Percentiles rank a stretch among this genome's conserved stretches.
Evolutionary conservation across 495 filamentous ascomycete species (phyloP).

Genomic region (Neurospora sp.): DNA sequence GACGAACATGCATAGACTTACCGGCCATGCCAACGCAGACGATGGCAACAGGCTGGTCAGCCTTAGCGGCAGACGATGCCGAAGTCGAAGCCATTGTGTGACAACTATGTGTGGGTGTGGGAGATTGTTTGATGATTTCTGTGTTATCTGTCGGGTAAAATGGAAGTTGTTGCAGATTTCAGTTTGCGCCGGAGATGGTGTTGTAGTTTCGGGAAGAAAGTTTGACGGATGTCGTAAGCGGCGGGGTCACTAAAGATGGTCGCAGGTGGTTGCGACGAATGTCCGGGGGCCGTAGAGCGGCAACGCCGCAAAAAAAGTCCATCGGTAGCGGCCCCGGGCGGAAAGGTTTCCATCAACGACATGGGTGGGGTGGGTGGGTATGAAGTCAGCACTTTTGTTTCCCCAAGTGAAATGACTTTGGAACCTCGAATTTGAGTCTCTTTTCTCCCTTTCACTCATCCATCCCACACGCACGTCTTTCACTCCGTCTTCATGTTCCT

Average conservation of each 20-base stretch:
- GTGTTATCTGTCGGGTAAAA: background rate
- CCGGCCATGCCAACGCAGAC: slow-evolving; percentile 98
- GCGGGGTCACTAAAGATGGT: background rate
- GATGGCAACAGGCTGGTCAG: slow-evolving; percentile 48
- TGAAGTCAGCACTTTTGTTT: background rate
- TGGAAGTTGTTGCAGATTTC: background rate
- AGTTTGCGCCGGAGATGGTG: background rate
- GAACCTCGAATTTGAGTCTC: background rate
- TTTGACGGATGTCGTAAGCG: background rate
- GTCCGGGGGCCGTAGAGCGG: background rate
- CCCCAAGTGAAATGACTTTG: background rate
- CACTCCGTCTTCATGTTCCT: background rate
- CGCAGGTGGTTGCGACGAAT: background rate
- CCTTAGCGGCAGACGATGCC: slow-evolving; percentile 6
- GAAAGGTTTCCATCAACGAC: background rate
- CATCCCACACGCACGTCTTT: background rate
- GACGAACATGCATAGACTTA: slow-evolving; percentile 13
- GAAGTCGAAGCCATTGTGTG: slow-evolving; percentile 15
- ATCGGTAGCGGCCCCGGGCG: background rate
- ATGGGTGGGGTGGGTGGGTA: background rate
- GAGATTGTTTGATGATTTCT: background rate
- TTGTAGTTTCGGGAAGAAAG: background rate
- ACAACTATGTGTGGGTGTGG: background rate
- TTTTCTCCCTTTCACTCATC: background rate
- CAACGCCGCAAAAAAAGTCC: background rate